Evolutionary conservation across 139 green algal species (phyloP), one percentile per base, ranked within the genome.

Genomic region (Diplosphaera chodatii): DNA sequence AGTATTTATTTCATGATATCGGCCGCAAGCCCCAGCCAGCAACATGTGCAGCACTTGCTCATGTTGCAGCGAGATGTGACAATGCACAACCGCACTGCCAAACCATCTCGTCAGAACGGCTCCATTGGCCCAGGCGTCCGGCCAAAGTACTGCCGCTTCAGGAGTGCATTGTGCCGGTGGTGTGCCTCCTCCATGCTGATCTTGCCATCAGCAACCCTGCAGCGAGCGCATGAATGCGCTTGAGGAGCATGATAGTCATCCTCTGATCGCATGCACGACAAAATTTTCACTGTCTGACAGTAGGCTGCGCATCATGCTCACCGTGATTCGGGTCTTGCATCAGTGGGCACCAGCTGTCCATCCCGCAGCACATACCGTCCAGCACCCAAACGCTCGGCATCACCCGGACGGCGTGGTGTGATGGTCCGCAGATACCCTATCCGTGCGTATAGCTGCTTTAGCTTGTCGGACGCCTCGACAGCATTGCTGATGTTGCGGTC

Each of bases 131-230:
- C 48, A 4, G 48, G 48, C 18, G 48, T 59, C 48, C 74, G 56
- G 3, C 86, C 86, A 80, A 87, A 91, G 72, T 86, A 65, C 77
- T 91, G 86, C 62, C 86, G 72, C 66, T 80, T 78, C 30, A 91
- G 73, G 30, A 91, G 82, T 63, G 73, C 70, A 1, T 88, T 33
- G 55, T 91, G 83, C 18, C 75, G 74, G 31, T 73, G 48, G 22
- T 75, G 64, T 27, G 85, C 88, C 22, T 94, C 89, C 0, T 89
- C 75, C 70, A 85, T 82, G 30, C 64, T 76, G 1, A 93, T 81
- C 5, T 71, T 84, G 34, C 85, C 83, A 41, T 93, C 86, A 0
- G 84, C 82, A 0, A 89, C 89, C 29, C 89, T 93, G 79, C 68
- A 76, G 0, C 28, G 55, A 20, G 63, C 40, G n/a, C 2, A 55